Evolutionary conservation across 2,329 filamentous ascomycete genomes (phyloP), one percentile per base, ranked within the genome.

Genomic region (Hysterium pulicare): DNA sequence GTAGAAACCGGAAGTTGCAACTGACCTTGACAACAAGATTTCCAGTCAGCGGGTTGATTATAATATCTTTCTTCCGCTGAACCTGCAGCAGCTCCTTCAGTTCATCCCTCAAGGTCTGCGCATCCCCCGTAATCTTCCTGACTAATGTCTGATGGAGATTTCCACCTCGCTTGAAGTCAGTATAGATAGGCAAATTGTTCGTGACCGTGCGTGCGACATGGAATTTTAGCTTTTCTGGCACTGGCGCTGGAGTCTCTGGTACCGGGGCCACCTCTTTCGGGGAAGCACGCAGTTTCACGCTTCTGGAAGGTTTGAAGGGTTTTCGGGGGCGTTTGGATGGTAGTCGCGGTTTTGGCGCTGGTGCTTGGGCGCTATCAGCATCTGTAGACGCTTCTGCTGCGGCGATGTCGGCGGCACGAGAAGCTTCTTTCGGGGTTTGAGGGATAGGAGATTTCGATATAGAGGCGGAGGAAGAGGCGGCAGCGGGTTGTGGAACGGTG

Each of bases 111-210:
- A 97, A 63, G 3, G 72, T 77, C 23, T 72, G 66, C 38, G 82
- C 59, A 62, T 95, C 78, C 13, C 93, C 93, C 44, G 88, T 82
- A 38, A 91, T 77, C 68, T 87, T 90, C 64, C 89, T 86, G 42
- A 98, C 70, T 43, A 81, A 68, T 4, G 91, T 94, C 57, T 86
- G 69, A 56, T 82, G 80, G 60, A 83, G 75, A 51, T 87, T 93
- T 11, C 88, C 87, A 40, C 89, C 89, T 10, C 81, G 76, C 71
- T 87, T 90, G 50, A 70, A 73, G 51, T 82, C 74, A 13, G 82
- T 74, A 70, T 97, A 98, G 33, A 97, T 78, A 19, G 88, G 82
- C 2, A 93, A 72, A 51, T 88, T 81, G 36, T 82, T 79, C 28
- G 79, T 83, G 1, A 75, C 71, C 3, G 88, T 91, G 48, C 89